phyloP scores from a whole-genome alignment of 2,329 filamentous ascomycete genomes.

The Aspergillus fumigatus region DNA sequence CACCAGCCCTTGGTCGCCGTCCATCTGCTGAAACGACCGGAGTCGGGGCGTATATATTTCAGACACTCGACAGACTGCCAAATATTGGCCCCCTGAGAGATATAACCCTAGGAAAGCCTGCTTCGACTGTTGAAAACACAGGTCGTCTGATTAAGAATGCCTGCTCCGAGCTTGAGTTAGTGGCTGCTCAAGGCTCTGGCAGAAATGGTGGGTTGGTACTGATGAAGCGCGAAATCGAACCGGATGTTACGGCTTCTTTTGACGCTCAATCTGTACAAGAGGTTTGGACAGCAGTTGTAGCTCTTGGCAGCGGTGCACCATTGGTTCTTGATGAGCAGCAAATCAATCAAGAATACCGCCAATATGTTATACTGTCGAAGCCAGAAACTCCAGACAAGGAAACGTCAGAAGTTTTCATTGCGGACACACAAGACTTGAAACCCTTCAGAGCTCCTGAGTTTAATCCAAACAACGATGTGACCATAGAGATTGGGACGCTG shows the following conservation, averaged over 20 bases:
- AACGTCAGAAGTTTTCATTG: conserved; percentile 70
- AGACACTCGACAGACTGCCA: conserved; percentile 69
- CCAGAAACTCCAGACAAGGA: conserved; percentile 61
- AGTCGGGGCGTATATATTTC: conserved; percentile 62
- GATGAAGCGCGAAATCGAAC: conserved; percentile 72
- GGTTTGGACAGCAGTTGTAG: conserved; percentile 70
- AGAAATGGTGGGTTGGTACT: conserved; percentile 66
- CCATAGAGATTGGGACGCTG: conserved; percentile 79
- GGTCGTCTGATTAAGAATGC: conserved; percentile 40
- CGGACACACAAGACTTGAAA: conserved; percentile 70
- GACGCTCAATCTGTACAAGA: conserved; percentile 68
- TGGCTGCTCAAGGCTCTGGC: conserved; percentile 52
- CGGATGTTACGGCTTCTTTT: conserved; percentile 64
- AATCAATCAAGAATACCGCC: conserved; percentile 56
- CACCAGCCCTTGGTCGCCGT: conserved; percentile 12
- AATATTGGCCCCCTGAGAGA: conserved; percentile 78
- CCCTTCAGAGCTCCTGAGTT: conserved; percentile 81
- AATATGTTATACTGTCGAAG: conserved; percentile 79
- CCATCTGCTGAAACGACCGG: conserved; percentile 17
- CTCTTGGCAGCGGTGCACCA: conserved; percentile 44
- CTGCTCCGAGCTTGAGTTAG: conserved; percentile 44
- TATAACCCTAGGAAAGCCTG: conserved; percentile 62
- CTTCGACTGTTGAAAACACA: conserved; percentile 43
- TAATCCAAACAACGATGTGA: conserved; percentile 81
- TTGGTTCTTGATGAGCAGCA: conserved; percentile 46